phyloP scores from a whole-genome alignment of 176 grass and related monocot species.

The Avena eriantha region DNA sequence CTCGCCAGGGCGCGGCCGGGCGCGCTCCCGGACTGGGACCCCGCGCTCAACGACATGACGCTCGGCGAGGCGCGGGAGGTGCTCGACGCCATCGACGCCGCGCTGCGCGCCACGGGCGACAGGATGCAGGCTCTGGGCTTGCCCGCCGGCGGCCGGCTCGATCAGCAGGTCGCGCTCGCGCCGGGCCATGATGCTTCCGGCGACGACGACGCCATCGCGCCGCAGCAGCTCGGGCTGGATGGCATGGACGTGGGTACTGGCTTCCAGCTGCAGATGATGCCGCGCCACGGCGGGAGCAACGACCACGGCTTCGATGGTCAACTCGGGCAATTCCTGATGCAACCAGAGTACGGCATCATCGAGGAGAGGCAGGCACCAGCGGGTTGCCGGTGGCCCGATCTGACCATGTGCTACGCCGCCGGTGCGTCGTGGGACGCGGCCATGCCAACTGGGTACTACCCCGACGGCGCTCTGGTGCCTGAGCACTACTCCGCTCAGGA shows the following conservation, averaged over 20 bases:
- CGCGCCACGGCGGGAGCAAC: not conserved
- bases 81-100: conserved; percentile 26
- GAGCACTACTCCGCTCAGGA: not conserved
- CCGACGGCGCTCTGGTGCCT: not conserved
- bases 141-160: not conserved
- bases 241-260: not conserved
- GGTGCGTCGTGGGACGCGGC: not conserved
- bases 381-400: not conserved
- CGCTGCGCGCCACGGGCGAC: not conserved
- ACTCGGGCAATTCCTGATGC: not conserved
- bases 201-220: not conserved
- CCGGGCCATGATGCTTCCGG: not conserved
- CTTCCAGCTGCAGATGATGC: conserved; percentile 22
- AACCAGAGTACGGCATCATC: too few relatives aligned
- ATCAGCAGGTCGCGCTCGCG: not conserved
- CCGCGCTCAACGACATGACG: conserved; percentile 26
- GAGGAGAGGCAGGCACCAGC: not conserved
- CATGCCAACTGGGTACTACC: not conserved
- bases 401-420: not conserved
- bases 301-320: not conserved
- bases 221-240: not conserved
- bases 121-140: conserved; percentile 14
- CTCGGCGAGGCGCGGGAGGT: not conserved
- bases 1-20: conserved; percentile 20
- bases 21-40: conserved; percentile 29